Conservation (phyloP, 2,329 filamentous ascomycete genomes). For the Alternaria postmessia region DNA sequence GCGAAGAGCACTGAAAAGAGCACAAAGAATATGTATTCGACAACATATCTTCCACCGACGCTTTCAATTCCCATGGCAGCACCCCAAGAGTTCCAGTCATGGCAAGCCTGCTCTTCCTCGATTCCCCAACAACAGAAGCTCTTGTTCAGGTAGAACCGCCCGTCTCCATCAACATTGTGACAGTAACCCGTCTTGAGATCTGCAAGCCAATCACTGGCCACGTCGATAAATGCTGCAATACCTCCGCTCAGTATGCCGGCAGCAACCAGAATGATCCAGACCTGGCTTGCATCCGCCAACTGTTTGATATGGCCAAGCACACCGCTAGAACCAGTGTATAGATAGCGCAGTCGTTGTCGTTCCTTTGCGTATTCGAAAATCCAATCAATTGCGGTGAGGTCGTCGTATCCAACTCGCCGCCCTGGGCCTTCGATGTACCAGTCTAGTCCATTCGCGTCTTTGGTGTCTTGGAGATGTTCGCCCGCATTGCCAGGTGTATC, state of each 20-base stretch:
- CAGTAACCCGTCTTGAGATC: conserved; percentile 94
- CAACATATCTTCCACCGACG: conserved; percentile 75
- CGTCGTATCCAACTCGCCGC: conserved; percentile 90
- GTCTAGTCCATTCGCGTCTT: conserved; percentile 63
- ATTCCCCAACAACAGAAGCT: conserved; percentile 94
- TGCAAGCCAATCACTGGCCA: conserved; percentile 90
- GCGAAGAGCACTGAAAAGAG: conserved; percentile 86
- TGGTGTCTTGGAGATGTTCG: conserved; percentile 52
- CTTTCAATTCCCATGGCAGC: conserved; percentile 73
- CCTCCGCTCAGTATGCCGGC: conserved; percentile 85
- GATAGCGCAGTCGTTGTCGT: conserved; percentile 80
- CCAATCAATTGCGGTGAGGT: conserved; percentile 98
- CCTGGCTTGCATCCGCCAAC: conserved; percentile 83
- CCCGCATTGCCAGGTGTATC: conserved; percentile 50
- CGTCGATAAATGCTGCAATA: conserved; percentile 87
- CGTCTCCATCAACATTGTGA: conserved; percentile 76
- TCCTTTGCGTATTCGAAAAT: conserved; percentile 99
- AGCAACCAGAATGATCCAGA: conserved; percentile 87
- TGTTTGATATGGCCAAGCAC: conserved; percentile 76
- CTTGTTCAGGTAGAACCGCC: conserved; percentile 89
- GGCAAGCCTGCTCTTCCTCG: conserved; percentile 76
- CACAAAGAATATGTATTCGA: conserved; percentile 88
- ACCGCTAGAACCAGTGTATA: conserved; percentile 74
- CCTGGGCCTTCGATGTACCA: conserved; percentile 93
- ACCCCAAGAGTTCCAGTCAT: conserved; percentile 89